Conservation (phyloP, 2,329 filamentous ascomycete species). For the Lomentospora prolificans region DNA sequence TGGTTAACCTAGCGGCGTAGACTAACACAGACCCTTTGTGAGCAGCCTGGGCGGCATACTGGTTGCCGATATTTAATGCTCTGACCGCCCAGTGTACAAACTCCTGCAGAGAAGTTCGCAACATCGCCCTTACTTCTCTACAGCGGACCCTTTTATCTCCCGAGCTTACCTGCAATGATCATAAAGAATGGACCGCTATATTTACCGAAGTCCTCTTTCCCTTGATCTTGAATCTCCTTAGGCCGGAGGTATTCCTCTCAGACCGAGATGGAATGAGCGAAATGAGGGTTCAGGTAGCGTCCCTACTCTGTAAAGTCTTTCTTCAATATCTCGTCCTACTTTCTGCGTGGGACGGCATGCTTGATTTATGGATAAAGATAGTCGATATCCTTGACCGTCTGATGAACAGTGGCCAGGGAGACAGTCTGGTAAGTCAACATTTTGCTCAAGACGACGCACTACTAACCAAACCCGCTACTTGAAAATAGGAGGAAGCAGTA, state of each 20-base stretch:
- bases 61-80: conserved; percentile 87
- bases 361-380: conserved; percentile 86
- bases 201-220: conserved; percentile 93
- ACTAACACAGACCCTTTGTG: neutral
- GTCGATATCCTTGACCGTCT: conserved; percentile 90
- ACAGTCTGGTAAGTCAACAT: conserved; percentile 60
- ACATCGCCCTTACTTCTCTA: conserved; percentile 76
- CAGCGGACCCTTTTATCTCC: conserved; percentile 80
- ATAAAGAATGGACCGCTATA: conserved; percentile 89
- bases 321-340: conserved; percentile 83
- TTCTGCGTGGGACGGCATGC: conserved; percentile 77
- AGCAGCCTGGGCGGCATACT: conserved; percentile 93
- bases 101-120: conserved; percentile 83
- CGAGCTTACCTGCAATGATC: conserved; percentile 70
- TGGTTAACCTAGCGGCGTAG: neutral
- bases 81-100: conserved; percentile 88
- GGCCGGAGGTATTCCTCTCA: conserved; percentile 87
- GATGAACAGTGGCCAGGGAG: conserved; percentile 90
- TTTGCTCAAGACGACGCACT: neutral
- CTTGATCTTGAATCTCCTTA: conserved; percentile 74
- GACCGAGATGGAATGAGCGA: conserved; percentile 93
- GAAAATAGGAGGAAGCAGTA: conserved; percentile 77
- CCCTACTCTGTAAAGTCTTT: conserved; percentile 89
- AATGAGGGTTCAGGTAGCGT: conserved; percentile 84
- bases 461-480: neutral